Percentiles rank a stretch among this genome's conserved stretches.
These are phyloP conservation scores for Sextonia rubra DNA, from an alignment of 164 flowering plant genomes.

Conservation along the genomic window DNA sequence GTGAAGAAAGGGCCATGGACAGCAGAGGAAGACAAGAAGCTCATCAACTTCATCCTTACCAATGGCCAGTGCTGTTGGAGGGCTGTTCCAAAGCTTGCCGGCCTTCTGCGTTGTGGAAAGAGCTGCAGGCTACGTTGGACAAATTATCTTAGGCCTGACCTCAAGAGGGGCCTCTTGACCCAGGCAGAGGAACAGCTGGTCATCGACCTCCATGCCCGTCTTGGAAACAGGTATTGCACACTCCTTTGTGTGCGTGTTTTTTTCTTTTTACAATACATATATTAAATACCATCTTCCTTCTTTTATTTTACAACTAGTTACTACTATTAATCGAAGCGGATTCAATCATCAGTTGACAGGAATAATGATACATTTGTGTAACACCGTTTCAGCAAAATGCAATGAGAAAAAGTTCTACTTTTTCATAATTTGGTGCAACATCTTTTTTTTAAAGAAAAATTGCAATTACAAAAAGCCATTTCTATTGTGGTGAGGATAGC, in stretches of 20 bases:
- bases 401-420: no score
- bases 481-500: no score
- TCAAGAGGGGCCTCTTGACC: slow-evolving; percentile 78
- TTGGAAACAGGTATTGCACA: slow-evolving; percentile 66
- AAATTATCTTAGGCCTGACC: slow-evolving; percentile 84
- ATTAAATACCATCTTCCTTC: not conserved
- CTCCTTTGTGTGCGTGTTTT: not conserved
- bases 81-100: slow-evolving; percentile 92
- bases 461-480: no score
- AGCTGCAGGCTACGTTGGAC: slow-evolving; percentile 96
- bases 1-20: slow-evolving; percentile 99
- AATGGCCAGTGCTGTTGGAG: slow-evolving; percentile 96
- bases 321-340: no score
- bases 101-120: slow-evolving; percentile 85
- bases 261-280: not conserved
- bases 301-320: no score
- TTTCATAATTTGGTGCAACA: no score
- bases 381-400: no score
- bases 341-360: no score
- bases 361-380: no score
- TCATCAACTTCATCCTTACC: slow-evolving; percentile 75
- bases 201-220: slow-evolving; percentile 86
- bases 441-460: no score
- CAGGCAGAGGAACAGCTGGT: slow-evolving; percentile 76
- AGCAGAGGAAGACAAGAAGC: slow-evolving; percentile 89